Evolutionary conservation across 225 moss, liverwort and hornwort species (phyloP).

Genomic region (Ulota crispa): DNA sequence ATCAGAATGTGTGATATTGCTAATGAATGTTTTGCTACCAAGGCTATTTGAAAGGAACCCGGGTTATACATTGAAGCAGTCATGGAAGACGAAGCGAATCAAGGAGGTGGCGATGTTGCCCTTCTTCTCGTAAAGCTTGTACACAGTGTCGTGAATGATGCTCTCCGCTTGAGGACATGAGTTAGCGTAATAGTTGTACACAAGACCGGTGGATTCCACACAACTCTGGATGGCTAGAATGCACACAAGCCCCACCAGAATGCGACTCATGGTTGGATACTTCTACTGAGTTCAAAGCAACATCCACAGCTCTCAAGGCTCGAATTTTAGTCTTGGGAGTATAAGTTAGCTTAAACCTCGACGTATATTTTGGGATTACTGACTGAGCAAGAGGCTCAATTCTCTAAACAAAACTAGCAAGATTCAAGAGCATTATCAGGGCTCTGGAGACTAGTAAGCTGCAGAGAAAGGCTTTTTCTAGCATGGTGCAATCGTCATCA

Average conservation of each 20-base stretch:
- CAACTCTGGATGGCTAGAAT: not conserved
- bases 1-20: not conserved
- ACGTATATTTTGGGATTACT: not conserved
- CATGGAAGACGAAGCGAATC: constrained; percentile 51
- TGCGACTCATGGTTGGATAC: constrained; percentile 15
- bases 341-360: not conserved
- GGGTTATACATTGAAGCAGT: constrained; percentile 37
- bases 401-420: not conserved
- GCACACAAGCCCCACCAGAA: constrained; percentile 27
- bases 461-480: not conserved
- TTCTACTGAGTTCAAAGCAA: constrained; percentile 18
- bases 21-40: not conserved
- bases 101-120: constrained; percentile 47
- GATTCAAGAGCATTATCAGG: not conserved
- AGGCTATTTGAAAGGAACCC: not conserved
- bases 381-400: not conserved
- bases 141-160: constrained; percentile 36
- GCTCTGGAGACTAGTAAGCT: not conserved
- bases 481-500: not conserved
- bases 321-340: not conserved
- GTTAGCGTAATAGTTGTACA: constrained; percentile 25
- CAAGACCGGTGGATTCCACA: constrained; percentile 26
- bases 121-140: constrained; percentile 42
- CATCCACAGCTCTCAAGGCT: constrained; percentile 6
- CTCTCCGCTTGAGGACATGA: constrained; percentile 29